These are phyloP conservation scores for Epichloe uncinata DNA, from an alignment of 2,329 filamentous ascomycete species.

Conservation along the genomic window DNA sequence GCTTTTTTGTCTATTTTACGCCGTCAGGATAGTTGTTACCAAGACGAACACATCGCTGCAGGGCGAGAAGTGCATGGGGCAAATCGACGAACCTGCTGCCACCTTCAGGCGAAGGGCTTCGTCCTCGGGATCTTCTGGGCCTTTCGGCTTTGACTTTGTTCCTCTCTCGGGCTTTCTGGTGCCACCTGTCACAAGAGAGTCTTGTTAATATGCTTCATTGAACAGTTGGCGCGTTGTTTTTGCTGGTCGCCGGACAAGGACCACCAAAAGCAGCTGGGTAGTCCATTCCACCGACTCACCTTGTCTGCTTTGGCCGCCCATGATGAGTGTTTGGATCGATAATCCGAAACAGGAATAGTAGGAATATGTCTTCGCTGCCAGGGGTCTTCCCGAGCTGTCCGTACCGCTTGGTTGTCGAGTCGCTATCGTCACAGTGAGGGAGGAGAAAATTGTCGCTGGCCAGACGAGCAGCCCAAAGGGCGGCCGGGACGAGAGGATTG, in stretches of 20 bases:
- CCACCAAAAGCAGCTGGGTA: neutral
- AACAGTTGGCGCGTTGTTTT: too few relatives aligned
- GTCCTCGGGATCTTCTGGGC: slow-evolving; percentile 60
- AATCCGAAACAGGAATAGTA: neutral
- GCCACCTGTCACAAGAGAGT: slow-evolving; percentile 41
- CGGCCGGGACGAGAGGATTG: neutral
- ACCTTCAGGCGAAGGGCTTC: slow-evolving; percentile 73
- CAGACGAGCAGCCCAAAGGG: neutral
- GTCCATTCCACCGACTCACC: slow-evolving; percentile 13
- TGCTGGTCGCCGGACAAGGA: too few relatives aligned
- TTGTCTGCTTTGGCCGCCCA: slow-evolving; percentile 28
- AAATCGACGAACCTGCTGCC: slow-evolving; percentile 53
- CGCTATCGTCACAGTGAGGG: too few relatives aligned
- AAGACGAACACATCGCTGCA: too few relatives aligned
- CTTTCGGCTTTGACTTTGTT: too few relatives aligned
- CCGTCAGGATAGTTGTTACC: too few relatives aligned
- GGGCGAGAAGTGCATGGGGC: neutral
- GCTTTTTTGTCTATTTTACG: slow-evolving; percentile 57
- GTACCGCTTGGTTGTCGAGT: too few relatives aligned
- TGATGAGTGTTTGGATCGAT: slow-evolving; percentile 7
- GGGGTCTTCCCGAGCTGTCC: too few relatives aligned
- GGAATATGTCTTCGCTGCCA: neutral
- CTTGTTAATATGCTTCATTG: too few relatives aligned
- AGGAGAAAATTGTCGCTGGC: neutral
- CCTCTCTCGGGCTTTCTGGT: slow-evolving; percentile 64